These are phyloP conservation scores for Aspergillus ellipticus DNA, from an alignment of 495 filamentous ascomycete species.

Conservation along the genomic window DNA sequence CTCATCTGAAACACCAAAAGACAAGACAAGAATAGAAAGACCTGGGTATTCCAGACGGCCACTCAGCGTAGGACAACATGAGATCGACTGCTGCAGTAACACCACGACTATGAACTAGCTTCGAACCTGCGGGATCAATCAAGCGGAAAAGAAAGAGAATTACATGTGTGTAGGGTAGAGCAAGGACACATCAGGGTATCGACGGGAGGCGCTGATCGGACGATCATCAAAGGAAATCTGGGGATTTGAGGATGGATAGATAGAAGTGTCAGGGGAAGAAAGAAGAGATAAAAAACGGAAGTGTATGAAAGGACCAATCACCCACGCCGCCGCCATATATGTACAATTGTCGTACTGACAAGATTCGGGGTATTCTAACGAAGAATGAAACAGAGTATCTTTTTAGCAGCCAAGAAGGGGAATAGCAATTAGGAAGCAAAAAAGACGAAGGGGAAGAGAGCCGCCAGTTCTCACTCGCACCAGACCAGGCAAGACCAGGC, in stretches of 20 bases:
- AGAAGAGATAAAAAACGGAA: neutral
- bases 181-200: conserved; percentile 26
- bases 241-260: neutral
- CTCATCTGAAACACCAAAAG: conserved; percentile 3
- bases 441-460: conserved; percentile 2
- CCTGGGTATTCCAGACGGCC: conserved; percentile 12
- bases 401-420: neutral
- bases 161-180: conserved; percentile 9
- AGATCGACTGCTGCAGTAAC: neutral
- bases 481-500: conserved; percentile 8
- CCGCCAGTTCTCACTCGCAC: neutral
- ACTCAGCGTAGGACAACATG: neutral
- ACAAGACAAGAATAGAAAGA: neutral
- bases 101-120: conserved; percentile 18
- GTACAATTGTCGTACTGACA: conserved; percentile 19
- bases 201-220: conserved; percentile 20
- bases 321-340: conserved; percentile 12
- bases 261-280: neutral
- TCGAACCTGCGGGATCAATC: conserved; percentile 27
- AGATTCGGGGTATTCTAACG: conserved; percentile 10
- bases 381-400: neutral
- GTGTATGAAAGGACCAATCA: neutral
- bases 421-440: conserved; percentile 3
- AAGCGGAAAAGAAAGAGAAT: conserved; percentile 4
- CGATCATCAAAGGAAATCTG: neutral